Percentiles rank a stretch among this genome's conserved stretches.
Evolutionary conservation across 1,284 basidiomycete species (phyloP).

Genomic region (Papiliotrema nemorosa): DNA sequence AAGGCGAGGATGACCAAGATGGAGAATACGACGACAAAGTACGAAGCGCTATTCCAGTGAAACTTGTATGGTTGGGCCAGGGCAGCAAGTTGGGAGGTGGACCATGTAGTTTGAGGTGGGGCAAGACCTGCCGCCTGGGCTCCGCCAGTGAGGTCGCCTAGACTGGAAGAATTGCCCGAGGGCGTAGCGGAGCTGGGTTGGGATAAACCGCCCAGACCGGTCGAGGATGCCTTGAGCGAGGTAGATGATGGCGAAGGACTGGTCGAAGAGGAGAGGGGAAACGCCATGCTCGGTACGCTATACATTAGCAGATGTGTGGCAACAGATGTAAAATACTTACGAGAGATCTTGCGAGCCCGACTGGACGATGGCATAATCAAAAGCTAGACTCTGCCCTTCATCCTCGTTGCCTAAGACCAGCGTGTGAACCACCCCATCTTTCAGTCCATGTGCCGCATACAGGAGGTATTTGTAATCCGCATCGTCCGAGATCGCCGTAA

Average conservation of each 20-base stretch:
- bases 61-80: conserved; percentile 15
- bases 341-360: too few relatives aligned
- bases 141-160: neutral
- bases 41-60: conserved; percentile 22
- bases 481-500: conserved; percentile 7
- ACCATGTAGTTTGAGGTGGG: conserved; percentile 9
- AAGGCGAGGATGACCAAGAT: conserved; percentile 3
- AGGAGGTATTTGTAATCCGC: conserved; percentile 18
- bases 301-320: too few relatives aligned
- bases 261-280: too few relatives aligned
- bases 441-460: conserved; percentile 17
- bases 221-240: too few relatives aligned
- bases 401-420: conserved; percentile 17
- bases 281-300: too few relatives aligned
- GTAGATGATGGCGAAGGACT: too few relatives aligned
- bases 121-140: conserved; percentile 7
- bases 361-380: conserved; percentile 27
- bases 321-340: too few relatives aligned
- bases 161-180: neutral
- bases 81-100: conserved; percentile 13
- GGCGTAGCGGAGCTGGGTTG: too few relatives aligned
- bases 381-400: conserved; percentile 17
- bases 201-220: too few relatives aligned
- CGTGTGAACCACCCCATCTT: conserved; percentile 13
- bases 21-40: conserved; percentile 26